Percentiles rank a stretch among this genome's conserved stretches.
Evolutionary conservation across 2,329 filamentous ascomycete species (phyloP).

Genomic region (Penicillium sp.): DNA sequence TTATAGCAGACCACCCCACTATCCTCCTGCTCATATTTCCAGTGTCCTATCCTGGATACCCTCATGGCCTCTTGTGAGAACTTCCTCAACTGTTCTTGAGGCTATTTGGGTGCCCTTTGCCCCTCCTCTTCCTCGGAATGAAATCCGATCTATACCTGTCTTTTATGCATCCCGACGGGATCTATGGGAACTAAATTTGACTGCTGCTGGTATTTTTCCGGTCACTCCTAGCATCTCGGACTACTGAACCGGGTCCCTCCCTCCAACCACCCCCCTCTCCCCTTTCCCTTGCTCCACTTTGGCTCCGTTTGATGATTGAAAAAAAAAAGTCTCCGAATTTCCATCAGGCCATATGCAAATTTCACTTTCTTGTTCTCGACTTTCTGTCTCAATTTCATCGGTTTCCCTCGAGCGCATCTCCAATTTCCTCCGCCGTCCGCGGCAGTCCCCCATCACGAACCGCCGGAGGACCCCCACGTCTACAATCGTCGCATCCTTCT

Average conservation of each 20-base stretch:
- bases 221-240: slow-evolving; percentile 18
- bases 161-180: slow-evolving; percentile 4
- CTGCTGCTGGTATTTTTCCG: slow-evolving; percentile 1
- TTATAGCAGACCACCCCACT: slow-evolving; percentile 24
- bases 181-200: slow-evolving; percentile 4
- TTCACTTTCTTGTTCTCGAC: slow-evolving; percentile 5
- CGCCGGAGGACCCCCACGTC: background rate
- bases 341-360: slow-evolving; percentile 19
- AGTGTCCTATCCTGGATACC: background rate
- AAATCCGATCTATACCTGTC: slow-evolving; percentile 12
- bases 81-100: background rate
- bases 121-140: slow-evolving; percentile 4
- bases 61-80: background rate
- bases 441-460: background rate
- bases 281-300: slow-evolving; percentile 20
- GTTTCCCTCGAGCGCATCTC: slow-evolving; percentile 1
- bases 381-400: background rate
- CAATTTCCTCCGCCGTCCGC: slow-evolving; percentile 3
- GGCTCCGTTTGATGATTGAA: slow-evolving; percentile 21
- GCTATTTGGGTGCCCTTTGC: background rate
- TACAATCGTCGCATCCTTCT: background rate
- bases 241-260: slow-evolving; percentile 12
- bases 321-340: slow-evolving; percentile 13
- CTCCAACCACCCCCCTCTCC: background rate
- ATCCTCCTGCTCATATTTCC: slow-evolving; percentile 4